phyloP scores from a whole-genome alignment of 2,329 filamentous ascomycete species.

The Aspergillus sp. region DNA sequence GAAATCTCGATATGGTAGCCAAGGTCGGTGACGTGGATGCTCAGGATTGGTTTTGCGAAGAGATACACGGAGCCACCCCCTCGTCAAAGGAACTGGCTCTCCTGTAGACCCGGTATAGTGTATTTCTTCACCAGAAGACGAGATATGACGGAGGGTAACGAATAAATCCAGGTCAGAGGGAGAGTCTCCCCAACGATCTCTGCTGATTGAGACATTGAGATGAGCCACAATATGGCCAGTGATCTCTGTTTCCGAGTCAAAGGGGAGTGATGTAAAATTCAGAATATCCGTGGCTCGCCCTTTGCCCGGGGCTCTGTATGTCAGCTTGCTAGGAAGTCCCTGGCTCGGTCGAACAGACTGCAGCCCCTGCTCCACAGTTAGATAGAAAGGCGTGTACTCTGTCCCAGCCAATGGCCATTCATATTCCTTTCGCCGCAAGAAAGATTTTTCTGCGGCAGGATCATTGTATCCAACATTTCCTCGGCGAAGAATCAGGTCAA shows the following conservation, averaged over 20 bases:
- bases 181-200: slow-evolving; percentile 24
- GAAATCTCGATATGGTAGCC: slow-evolving; percentile 56
- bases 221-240: slow-evolving; percentile 70
- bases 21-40: slow-evolving; percentile 50
- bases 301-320: too few relatives aligned
- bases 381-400: slow-evolving; percentile 64
- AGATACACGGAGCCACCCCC: slow-evolving; percentile 60
- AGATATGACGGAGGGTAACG: slow-evolving; percentile 59
- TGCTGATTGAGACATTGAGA: slow-evolving; percentile 62
- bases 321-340: too few relatives aligned
- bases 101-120: slow-evolving; percentile 61
- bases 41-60: slow-evolving; percentile 53
- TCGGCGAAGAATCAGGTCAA: slow-evolving; percentile 66
- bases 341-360: slow-evolving; percentile 50
- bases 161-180: slow-evolving; percentile 59
- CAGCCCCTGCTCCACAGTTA: slow-evolving; percentile 47
- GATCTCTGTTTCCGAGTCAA: slow-evolving; percentile 63
- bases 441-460: slow-evolving; percentile 62
- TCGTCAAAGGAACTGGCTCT: slow-evolving; percentile 58
- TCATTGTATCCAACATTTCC: slow-evolving; percentile 71
- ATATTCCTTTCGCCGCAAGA: slow-evolving; percentile 58
- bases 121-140: slow-evolving; percentile 56
- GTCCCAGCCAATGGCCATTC: slow-evolving; percentile 72
- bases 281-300: too few relatives aligned
- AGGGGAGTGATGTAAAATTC: too few relatives aligned